phyloP scores from a whole-genome alignment of 805 yeast genomes.

The Lachancea waltii region DNA sequence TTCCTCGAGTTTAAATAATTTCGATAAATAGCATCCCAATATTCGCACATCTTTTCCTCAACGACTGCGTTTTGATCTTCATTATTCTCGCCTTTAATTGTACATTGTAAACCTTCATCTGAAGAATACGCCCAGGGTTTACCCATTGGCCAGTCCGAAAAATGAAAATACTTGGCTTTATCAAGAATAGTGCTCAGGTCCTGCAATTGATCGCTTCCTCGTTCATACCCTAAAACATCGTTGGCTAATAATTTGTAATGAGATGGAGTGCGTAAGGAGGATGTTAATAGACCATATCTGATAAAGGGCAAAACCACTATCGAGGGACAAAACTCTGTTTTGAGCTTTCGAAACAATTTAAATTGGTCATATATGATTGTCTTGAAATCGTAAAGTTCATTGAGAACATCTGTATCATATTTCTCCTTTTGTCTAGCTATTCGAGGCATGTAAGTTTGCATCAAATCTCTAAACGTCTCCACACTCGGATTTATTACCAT shows the following conservation, averaged over 20 bases:
- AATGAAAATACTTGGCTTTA: constrained; percentile 47
- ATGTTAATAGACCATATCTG: constrained; percentile 28
- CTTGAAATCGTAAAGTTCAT: constrained; percentile 13
- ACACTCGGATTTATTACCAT: constrained; percentile 48
- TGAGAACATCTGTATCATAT: constrained; percentile 13
- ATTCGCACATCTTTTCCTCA: constrained; percentile 17
- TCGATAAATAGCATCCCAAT: constrained; percentile 24
- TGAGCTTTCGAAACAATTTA: constrained; percentile 24
- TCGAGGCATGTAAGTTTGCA: constrained; percentile 12
- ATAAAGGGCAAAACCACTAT: constrained; percentile 29
- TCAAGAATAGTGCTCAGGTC: too few relatives aligned
- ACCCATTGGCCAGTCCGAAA: constrained; percentile 58
- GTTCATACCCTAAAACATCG: constrained; percentile 27
- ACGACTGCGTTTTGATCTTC: constrained; percentile 10
- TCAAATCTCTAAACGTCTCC: constrained; percentile 16
- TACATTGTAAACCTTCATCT: constrained; percentile 20
- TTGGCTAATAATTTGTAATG: constrained; percentile 23
- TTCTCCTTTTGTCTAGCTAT: constrained; percentile 2
- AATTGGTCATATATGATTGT: constrained; percentile 26
- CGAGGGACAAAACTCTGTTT: constrained; percentile 20
- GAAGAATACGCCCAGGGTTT: constrained; percentile 52
- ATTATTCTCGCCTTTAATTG: constrained; percentile 6
- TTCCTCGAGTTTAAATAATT: constrained; percentile 15
- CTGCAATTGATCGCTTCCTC: constrained; percentile 38
- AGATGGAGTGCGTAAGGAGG: constrained; percentile 21